Evolutionary conservation across 192 early-diverging fungal genomes (phyloP).

Genomic region (Backusella morwellensis): DNA sequence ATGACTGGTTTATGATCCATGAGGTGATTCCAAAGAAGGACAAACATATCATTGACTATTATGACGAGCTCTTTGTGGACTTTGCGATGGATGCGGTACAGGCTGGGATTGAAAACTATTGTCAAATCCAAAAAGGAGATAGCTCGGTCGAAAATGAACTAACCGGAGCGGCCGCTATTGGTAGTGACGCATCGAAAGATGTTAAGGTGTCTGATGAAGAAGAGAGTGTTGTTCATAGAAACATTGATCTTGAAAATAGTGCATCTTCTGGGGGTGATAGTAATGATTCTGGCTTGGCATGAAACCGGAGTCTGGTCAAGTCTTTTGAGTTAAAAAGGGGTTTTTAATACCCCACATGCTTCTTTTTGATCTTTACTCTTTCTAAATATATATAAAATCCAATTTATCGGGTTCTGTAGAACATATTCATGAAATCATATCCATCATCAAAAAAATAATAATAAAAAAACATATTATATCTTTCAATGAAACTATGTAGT

Average conservation of each 20-base stretch:
- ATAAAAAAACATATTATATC: too few species aligned
- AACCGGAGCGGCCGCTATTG: neutral
- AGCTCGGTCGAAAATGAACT: neutral
- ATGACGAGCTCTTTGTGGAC: constrained; percentile 26
- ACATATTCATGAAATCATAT: neutral
- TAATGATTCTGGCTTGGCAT: neutral
- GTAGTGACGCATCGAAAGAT: neutral
- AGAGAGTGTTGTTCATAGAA: neutral
- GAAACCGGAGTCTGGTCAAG: neutral
- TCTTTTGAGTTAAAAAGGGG: neutral
- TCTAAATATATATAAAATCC: neutral
- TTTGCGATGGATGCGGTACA: constrained; percentile 11
- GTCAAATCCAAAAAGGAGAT: neutral
- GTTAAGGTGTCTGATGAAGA: neutral
- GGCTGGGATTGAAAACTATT: neutral
- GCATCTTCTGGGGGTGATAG: neutral
- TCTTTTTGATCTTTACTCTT: neutral
- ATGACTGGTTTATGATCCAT: constrained; percentile 39
- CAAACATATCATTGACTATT: constrained; percentile 12
- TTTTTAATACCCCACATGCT: neutral
- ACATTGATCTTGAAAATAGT: neutral
- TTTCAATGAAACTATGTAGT: too few species aligned
- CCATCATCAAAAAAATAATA: too few species aligned
- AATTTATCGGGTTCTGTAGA: neutral
- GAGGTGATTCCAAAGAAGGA: constrained; percentile 29